Evolutionary conservation across 2,329 filamentous ascomycete species (phyloP), one percentile per base, ranked within the genome.

Genomic region (Neoascochyta sp.): DNA sequence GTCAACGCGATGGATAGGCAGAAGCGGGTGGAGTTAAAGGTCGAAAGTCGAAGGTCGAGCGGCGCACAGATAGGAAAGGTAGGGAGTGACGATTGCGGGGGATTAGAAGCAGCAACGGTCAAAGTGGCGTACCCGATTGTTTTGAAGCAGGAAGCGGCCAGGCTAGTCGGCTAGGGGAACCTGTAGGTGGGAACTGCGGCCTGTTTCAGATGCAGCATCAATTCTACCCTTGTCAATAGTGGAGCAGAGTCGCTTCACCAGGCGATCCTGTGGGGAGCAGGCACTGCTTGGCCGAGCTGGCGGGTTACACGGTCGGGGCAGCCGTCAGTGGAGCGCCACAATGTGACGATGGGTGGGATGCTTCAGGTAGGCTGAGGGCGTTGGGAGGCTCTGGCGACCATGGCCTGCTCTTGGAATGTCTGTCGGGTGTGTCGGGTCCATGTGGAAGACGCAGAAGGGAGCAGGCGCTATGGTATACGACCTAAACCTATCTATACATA

Each of bases 201-300:
- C 29, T 43, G 57, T 60, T 60, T 60, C 56, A 59, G 50, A 45
- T 49, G 36, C 31, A 38, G 49, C 45, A 51, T 49, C 39, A 47
- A 44, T 29, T 31, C 36, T 43, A 24, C 32, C 41, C 32, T 29
- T 29, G 27, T 34, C 34, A 38, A 31, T 32, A n/a, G n/a, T n/a
- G n/a, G n/a, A n/a, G n/a, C n/a, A 15, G 27, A 34, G 31, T 38
- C 31, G 38, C 22, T 31, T 36, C 32, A 29, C 27, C 32, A 27
- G 41, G 12, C 24, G 39, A 37, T 43, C 32, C 32, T 39, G 41
- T 43, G 43, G 36, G 37, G 35, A 20, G 19, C 6, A 18, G 14
- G 5, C 20, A n/a, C 20, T 22, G 20, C 20, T 10, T 22, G 20
- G 10, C 20, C 20, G 12, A n/a, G 20, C 20, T 10, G 5, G 9